These are phyloP conservation scores for Strobilomyces dryophilus DNA, from an alignment of 768 basidiomycete species.

Conservation along the genomic window DNA sequence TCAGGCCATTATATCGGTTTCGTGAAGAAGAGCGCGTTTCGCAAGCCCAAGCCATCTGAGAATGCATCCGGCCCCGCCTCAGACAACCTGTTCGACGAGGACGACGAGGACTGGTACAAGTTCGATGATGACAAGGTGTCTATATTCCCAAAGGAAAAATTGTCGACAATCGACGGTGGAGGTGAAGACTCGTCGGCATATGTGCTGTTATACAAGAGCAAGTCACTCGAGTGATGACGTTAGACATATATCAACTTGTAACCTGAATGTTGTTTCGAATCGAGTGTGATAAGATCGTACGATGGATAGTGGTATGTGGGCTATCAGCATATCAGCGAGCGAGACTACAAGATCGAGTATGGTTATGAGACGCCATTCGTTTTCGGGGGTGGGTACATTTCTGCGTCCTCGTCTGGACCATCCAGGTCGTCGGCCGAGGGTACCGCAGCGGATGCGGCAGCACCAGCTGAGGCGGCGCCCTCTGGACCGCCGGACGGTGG, in stretches of 20 bases:
- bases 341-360: neutral
- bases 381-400: conserved; percentile 13
- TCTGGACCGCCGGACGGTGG: conserved; percentile 38
- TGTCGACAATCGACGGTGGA: conserved; percentile 83
- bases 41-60: conserved; percentile 24
- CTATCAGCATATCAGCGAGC: conserved; percentile 6
- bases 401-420: conserved; percentile 32
- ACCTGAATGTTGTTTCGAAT: conserved; percentile 3
- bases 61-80: neutral
- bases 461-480: conserved; percentile 46
- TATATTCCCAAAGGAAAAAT: conserved; percentile 78
- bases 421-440: conserved; percentile 70
- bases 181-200: conserved; percentile 89
- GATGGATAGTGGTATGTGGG: conserved; percentile 10
- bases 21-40: conserved; percentile 74
- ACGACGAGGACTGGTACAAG: conserved; percentile 89
- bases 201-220: conserved; percentile 80
- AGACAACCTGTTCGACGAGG: conserved; percentile 1
- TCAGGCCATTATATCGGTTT: conserved; percentile 95
- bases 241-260: conserved; percentile 15
- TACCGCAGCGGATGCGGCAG: conserved; percentile 67
- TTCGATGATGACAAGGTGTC: conserved; percentile 96
- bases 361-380: conserved; percentile 24
- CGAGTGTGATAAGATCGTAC: conserved; percentile 3
- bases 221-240: conserved; percentile 34